These are phyloP conservation scores for Fusarium sp. DNA, from an alignment of 2,329 filamentous ascomycete species.

Conservation along the genomic window DNA sequence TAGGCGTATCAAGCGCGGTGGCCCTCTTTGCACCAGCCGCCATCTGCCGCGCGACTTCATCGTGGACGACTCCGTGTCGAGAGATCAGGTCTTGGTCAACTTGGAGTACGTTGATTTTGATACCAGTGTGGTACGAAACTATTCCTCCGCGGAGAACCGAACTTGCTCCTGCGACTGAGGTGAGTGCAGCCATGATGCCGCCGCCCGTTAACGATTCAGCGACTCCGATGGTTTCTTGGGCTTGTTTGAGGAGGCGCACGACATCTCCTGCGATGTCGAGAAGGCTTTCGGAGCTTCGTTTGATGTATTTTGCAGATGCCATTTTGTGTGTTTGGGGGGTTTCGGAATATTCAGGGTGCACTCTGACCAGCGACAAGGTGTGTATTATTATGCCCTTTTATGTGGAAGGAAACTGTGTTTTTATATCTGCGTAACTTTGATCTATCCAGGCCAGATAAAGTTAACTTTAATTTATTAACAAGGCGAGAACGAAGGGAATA, in stretches of 20 bases:
- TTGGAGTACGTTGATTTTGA: constrained; percentile 49
- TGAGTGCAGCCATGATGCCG: constrained; percentile 49
- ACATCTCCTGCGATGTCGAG: constrained; percentile 35
- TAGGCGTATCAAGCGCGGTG: constrained; percentile 26
- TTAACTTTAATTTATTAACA: too few relatives aligned
- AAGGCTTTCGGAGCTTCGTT: constrained; percentile 26
- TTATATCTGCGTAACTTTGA: too few relatives aligned
- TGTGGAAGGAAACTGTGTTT: too few relatives aligned
- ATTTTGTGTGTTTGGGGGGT: background rate
- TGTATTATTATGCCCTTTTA: too few relatives aligned
- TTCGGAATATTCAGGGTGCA: background rate
- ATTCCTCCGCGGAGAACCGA: constrained; percentile 52
- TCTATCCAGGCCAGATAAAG: too few relatives aligned
- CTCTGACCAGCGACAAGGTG: too few relatives aligned
- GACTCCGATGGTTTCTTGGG: constrained; percentile 47
- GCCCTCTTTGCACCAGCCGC: constrained; percentile 21
- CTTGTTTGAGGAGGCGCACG: constrained; percentile 22
- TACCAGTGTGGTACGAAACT: constrained; percentile 50
- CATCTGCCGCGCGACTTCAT: constrained; percentile 42
- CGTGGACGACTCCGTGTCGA: constrained; percentile 26
- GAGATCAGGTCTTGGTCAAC: constrained; percentile 29
- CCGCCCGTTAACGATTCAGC: constrained; percentile 53
- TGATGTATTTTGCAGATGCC: constrained; percentile 1
- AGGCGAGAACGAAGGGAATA: background rate
- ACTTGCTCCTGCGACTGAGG: constrained; percentile 49